Percentiles rank a stretch among this genome's conserved stretches.
Conservation (phyloP, 2,329 filamentous ascomycete genomes). For the Ophiostoma tasmaniense region DNA sequence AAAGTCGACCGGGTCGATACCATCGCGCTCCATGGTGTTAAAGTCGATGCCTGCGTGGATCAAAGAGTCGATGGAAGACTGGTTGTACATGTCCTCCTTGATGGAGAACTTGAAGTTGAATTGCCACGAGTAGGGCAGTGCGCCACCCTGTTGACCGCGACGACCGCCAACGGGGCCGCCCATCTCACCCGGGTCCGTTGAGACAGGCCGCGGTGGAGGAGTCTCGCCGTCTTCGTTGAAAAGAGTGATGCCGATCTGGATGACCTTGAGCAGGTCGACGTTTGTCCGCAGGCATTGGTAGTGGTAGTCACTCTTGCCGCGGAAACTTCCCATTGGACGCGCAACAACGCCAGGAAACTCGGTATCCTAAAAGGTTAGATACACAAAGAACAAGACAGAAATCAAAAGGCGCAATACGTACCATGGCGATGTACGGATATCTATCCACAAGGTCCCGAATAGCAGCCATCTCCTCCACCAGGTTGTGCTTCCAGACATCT, state of each 20-base stretch:
- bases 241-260: conserved; percentile 89
- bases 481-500: conserved; percentile 90
- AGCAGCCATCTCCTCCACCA: conserved; percentile 82
- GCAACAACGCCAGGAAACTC: conserved; percentile 98
- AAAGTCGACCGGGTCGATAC: conserved; percentile 85
- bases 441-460: conserved; percentile 77
- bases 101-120: conserved; percentile 98
- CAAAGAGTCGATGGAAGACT: conserved; percentile 86
- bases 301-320: conserved; percentile 94
- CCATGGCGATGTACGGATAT: conserved; percentile 97
- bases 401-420: conserved; percentile 37
- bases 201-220: conserved; percentile 59
- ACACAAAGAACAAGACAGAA: not conserved
- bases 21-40: conserved; percentile 69
- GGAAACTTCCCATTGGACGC: conserved; percentile 87
- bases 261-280: conserved; percentile 94
- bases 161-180: conserved; percentile 30
- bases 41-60: conserved; percentile 93
- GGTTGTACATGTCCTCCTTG: conserved; percentile 94
- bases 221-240: conserved; percentile 87
- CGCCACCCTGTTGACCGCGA: conserved; percentile 27
- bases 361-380: conserved; percentile 58
- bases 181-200: conserved; percentile 34
- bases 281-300: conserved; percentile 97
- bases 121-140: conserved; percentile 85